Base-by-base conservation (phyloP, 2,329 filamentous ascomycete species). In the Colletotrichum sp. region DNA sequence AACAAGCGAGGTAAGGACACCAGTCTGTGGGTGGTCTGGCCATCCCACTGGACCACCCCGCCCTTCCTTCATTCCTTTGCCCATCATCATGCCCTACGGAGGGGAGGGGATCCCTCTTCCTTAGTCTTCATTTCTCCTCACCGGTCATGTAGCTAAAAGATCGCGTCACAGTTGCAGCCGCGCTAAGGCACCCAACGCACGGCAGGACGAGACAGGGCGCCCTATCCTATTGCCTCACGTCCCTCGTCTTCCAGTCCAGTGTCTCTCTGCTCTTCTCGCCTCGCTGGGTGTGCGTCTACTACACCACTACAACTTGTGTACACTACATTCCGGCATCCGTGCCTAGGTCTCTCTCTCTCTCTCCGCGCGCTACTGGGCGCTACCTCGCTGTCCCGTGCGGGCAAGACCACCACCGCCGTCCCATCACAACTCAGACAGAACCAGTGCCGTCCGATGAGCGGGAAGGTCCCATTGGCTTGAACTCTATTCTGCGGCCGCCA, bases 391-490 rank as follows among this genome's bases (percentile, higher is more conserved):
- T 34, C 36, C 36, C 44, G 62, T 71, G 60, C 72, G 49, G 44
- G 49, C 67, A 70, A 71, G 26, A 36, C 44, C 9, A 64, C 62
- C 28, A 64, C 62, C 34, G n/a, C n/a, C 62, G 36, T 28, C 24
- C 26, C 64, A 67, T 24, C 34, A 30, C 63, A 66, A 66, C 44
- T 21, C 44, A 52, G 44, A 21, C 44, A 52, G 34, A 66, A 49
- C 30, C 57, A 73, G 52, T 60, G 24, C 64, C 71, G 60, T 73
- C 73, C 49, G 39, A 65, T 62, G 63, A 59, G 73, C 73, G 64
- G 70, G 73, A 76, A 62, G 21, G 70, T 69, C 64, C 59, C 73
- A 76, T 72, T 73, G 70, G 70, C 39, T 65, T 72, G 69, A 72
- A 76, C 73, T 72, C 69, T 76, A 72, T 68, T 63, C 57, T 57